Percentiles rank a stretch among this genome's conserved stretches.
Evolutionary conservation across 2,329 filamentous ascomycete species (phyloP).

Genomic region (Fusarium transvaalense): DNA sequence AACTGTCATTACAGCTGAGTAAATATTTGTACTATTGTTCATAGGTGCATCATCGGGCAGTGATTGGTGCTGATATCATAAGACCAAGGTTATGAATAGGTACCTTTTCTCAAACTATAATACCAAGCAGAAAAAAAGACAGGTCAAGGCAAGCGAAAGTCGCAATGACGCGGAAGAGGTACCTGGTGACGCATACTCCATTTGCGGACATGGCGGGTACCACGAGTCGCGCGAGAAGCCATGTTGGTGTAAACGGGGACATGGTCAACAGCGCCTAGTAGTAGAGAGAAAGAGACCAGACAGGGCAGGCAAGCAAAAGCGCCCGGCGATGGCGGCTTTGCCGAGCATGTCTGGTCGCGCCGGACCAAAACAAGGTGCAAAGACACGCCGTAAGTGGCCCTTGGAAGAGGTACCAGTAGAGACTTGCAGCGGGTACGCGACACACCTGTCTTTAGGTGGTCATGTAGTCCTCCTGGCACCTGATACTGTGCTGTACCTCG

Average conservation of each 20-base stretch:
- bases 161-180: conserved; percentile 23
- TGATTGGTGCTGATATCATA: conserved; percentile 14
- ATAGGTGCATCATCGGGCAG: conserved; percentile 42
- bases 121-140: conserved; percentile 18
- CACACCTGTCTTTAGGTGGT: conserved; percentile 53
- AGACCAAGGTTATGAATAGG: conserved; percentile 6
- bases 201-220: conserved; percentile 47
- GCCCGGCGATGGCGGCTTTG: conserved; percentile 41
- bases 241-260: conserved; percentile 32
- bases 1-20: conserved; percentile 23
- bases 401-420: conserved; percentile 50
- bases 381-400: conserved; percentile 46
- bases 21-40: conserved; percentile 23
- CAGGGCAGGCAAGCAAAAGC: conserved; percentile 40
- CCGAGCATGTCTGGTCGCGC: conserved; percentile 46
- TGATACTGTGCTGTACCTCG: conserved; percentile 57
- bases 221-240: conserved; percentile 37
- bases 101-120: conserved; percentile 14
- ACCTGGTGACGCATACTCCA: conserved; percentile 46
- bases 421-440: conserved; percentile 55
- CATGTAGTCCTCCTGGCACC: conserved; percentile 50
- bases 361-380: conserved; percentile 47
- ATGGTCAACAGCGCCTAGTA: conserved; percentile 13
- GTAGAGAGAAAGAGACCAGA: conserved; percentile 20
- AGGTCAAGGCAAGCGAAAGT: conserved; percentile 22